phyloP scores from a whole-genome alignment of 2,329 filamentous ascomycete genomes.

The Macrophomina tecta region DNA sequence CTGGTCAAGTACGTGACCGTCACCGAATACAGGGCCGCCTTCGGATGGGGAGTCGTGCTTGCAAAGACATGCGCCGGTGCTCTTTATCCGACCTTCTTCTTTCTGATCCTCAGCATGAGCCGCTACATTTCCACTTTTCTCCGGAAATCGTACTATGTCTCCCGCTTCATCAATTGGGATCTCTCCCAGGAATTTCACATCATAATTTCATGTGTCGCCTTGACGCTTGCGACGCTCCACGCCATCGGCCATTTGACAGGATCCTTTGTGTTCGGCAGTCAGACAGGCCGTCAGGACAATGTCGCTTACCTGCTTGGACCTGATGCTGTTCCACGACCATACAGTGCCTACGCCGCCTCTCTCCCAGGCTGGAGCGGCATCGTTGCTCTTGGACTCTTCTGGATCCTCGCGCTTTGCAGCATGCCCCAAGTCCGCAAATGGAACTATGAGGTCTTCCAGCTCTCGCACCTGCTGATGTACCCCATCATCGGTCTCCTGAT shows the following conservation, averaged over 20 bases:
- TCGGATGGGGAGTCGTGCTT: conserved; percentile 63
- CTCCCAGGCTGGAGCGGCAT: conserved; percentile 60
- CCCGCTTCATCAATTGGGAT: conserved; percentile 64
- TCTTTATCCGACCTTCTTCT: conserved; percentile 64
- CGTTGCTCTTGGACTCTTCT: conserved; percentile 57
- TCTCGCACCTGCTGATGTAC: conserved; percentile 64
- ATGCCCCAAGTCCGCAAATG: conserved; percentile 58
- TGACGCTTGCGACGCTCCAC: conserved; percentile 60
- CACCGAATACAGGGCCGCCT: conserved; percentile 53
- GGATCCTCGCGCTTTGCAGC: conserved; percentile 55
- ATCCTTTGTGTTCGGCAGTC: conserved; percentile 59
- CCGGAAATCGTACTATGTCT: conserved; percentile 58
- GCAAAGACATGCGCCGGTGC: conserved; percentile 62
- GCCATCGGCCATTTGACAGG: conserved; percentile 62
- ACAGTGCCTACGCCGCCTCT: conserved; percentile 55
- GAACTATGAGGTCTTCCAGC: conserved; percentile 64
- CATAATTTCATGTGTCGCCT: conserved; percentile 58
- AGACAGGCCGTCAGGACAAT: conserved; percentile 50
- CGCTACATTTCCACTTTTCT: conserved; percentile 61
- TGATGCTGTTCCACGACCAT: conserved; percentile 52
- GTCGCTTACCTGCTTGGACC: conserved; percentile 55
- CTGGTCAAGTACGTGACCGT: conserved; percentile 59
- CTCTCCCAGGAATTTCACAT: conserved; percentile 63
- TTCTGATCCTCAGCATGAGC: conserved; percentile 64
- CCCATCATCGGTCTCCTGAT: conserved; percentile 63